Conservation (phyloP, 371 early-diverging fungal genomes). For the Globomyces sp. region DNA sequence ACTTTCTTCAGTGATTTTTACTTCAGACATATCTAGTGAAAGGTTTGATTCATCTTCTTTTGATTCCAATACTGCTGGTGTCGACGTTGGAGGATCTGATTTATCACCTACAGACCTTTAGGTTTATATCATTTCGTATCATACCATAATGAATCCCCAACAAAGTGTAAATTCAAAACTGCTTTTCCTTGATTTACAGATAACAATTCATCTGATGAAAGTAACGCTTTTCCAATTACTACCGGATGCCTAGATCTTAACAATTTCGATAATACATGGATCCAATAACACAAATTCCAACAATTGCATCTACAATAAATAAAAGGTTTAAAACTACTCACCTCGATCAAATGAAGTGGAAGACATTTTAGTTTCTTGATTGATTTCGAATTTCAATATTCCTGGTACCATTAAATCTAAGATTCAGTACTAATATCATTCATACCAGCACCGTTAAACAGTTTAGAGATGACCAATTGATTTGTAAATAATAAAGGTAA, state of each 20-base stretch:
- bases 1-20: constrained; percentile 2
- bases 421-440: too few relatives aligned
- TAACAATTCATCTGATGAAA: not conserved
- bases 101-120: constrained; percentile 4
- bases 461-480: not conserved
- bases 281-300: constrained; percentile 7
- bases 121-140: too few relatives aligned
- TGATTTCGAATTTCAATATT: constrained; percentile 1
- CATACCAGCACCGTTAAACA: constrained; percentile 11
- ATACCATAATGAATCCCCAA: constrained; percentile 14
- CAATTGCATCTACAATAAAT: constrained; percentile 12
- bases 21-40: constrained; percentile 8
- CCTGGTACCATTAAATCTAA: constrained; percentile 16
- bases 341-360: not conserved
- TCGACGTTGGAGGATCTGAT: not conserved
- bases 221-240: constrained; percentile 9
- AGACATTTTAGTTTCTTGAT: too few relatives aligned
- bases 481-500: constrained; percentile 1
- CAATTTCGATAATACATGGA: not conserved
- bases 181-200: constrained; percentile 11
- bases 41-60: not conserved
- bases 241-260: not conserved
- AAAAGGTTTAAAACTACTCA: not conserved
- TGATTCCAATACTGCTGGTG: not conserved
- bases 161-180: constrained; percentile 1